Conservation (phyloP, 225 moss, liverwort and hornwort genomes). For the Pseudoscleropodium purum region DNA sequence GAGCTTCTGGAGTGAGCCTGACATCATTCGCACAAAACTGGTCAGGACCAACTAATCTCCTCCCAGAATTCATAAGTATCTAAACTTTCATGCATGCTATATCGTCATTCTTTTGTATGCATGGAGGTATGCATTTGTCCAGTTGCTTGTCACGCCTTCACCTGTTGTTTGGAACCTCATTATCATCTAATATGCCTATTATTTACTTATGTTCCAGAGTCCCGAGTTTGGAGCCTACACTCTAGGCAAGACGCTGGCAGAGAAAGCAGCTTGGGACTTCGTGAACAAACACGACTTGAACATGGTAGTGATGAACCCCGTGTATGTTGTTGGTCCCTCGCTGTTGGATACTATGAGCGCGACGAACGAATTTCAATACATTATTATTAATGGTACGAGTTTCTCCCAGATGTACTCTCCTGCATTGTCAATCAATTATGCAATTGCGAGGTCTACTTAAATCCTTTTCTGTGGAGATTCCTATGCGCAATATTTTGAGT, state of each 20-base stretch:
- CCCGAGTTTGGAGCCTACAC: neutral
- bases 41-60: neutral
- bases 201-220: neutral
- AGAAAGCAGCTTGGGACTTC: constrained; percentile 61
- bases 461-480: neutral
- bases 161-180: neutral
- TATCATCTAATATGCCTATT: neutral
- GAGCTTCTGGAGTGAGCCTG: constrained; percentile 36
- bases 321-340: constrained; percentile 18
- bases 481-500: neutral
- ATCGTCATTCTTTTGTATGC: neutral
- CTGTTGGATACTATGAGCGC: constrained; percentile 29
- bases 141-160: neutral
- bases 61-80: neutral
- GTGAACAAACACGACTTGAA: constrained; percentile 42
- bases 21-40: neutral
- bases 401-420: neutral
- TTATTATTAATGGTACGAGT: neutral
- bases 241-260: constrained; percentile 46
- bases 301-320: constrained; percentile 46
- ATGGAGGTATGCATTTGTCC: too few species aligned
- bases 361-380: constrained; percentile 2
- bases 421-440: neutral
- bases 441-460: neutral
- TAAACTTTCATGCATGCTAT: neutral